phyloP scores from a whole-genome alignment of 1,284 basidiomycete species.

The Wallemia ichthyophaga region DNA sequence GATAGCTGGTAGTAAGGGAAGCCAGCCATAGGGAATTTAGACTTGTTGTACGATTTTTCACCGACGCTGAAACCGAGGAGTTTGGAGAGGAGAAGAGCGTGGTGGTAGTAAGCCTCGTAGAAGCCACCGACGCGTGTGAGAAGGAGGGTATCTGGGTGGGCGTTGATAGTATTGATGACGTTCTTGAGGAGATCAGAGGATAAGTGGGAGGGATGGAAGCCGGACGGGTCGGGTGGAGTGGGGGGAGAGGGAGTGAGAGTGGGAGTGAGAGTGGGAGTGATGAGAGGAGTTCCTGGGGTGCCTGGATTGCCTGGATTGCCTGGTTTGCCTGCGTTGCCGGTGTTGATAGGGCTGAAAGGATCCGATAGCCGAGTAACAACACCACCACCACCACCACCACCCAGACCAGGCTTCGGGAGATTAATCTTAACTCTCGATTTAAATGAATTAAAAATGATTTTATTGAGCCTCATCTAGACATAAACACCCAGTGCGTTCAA shows the following conservation, averaged over 20 bases:
- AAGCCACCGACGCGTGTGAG: slow-evolving; percentile 3
- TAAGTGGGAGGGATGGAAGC: background rate
- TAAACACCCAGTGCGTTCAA: background rate
- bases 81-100: slow-evolving; percentile 43
- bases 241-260: no score
- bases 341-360: no score
- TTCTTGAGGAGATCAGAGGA: background rate
- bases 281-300: no score
- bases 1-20: slow-evolving; percentile 62
- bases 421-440: background rate
- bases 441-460: background rate
- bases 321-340: no score
- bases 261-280: no score
- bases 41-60: slow-evolving; percentile 28
- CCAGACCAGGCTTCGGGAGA: no score
- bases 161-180: slow-evolving; percentile 2
- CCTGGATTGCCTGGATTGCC: no score
- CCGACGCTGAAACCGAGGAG: slow-evolving; percentile 55
- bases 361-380: no score
- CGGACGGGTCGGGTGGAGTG: no score
- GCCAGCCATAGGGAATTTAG: slow-evolving; percentile 47
- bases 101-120: slow-evolving; percentile 52
- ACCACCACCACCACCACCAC: no score
- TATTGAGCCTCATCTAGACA: no score
- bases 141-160: slow-evolving; percentile 3